Evolutionary conservation across 352 stramenopile species (phyloP), one percentile per base, ranked within the genome.

Genomic region (Globisporangium paroecandrum): DNA sequence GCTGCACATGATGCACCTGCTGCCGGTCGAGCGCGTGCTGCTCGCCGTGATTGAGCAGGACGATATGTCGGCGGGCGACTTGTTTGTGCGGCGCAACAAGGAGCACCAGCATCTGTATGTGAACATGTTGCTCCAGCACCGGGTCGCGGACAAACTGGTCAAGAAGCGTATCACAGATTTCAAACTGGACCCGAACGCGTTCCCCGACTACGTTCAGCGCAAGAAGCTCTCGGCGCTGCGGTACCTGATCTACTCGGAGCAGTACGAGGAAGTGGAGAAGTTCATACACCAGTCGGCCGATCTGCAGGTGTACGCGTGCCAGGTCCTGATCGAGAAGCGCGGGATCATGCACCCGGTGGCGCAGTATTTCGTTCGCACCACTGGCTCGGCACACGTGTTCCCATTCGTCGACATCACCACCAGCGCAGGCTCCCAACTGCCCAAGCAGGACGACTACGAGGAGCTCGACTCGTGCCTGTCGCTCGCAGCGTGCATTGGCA

Each of bases 81-180:
- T 74, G 47, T 91, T 88, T 65, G 82, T 88, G 32, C 72, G 77
- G 22, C 65, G 69, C 22, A 65, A 79, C 22, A 43, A 56, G 8
- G 65, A 69, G 20, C 75, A 77, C 3, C 86, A 91, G 66, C 56
- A 72, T 9, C 9, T 68, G 46, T 89, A 81, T 56, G 68, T 94
- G 27, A 73, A 86, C 49, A 72, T 79, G 64, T 67, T 94, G 20
- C 77, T 94, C 12, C 62, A 81, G 36, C 15, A 55, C 53, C 71
- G 79, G 38, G 62, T 80, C 8, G 60, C 75, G 10, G 82, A 92
- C 71, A 91, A 93, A 70, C 58, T 89, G 46, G 81, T 93, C 69
- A 89, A 89, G 67, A 90, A 90, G 68, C 74, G 84, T 20, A 68
- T 94, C 15, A 72, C 69, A 46, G 73, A 77, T 12, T 91, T 93